Evolutionary conservation across 2,329 filamentous ascomycete genomes (phyloP), one percentile per base, ranked within the genome.

Genomic region (Colletotrichum kahawae): DNA sequence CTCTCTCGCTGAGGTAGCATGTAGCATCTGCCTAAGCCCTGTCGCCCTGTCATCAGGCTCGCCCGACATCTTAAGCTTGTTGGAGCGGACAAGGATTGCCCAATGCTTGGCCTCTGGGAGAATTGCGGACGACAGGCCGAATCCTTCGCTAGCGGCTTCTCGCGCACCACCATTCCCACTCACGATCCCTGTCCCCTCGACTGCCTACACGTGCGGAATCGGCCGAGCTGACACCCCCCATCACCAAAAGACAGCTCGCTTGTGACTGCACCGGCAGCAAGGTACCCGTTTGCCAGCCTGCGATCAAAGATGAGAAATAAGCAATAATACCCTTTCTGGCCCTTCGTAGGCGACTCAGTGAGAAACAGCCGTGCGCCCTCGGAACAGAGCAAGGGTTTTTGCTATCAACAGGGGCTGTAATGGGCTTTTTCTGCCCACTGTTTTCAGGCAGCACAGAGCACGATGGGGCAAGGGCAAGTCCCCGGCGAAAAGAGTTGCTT

Each of bases 151-250:
- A 54, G 71, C 54, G 56, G 69, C 34, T 38, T 43, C 18, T 33
- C 67, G 31, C 36, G 38, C 70, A 48, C 10, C 18, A 5, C 31
- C 43, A 21, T 27, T 24, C 36, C 29, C 34, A 69, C 34, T 24
- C 56, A 29, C 31, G 21, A 75, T 54, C 69, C 69, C 43, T 75
- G 69, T 31, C 34, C 6, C 0, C 54, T 36, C 24, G 27, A 29
- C 63, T 27, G 56, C 16, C 56, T 60, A 72, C 73, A 75, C 73
- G 73, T 73, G 73, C 73, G 63, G 73, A 64, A 59, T 63, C 29
- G 73, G 57, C 73, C 64, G 63, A 67, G 63, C 43, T 34, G 43
- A 27, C 24, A 33, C 16, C n/a, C 36, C 12, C 38, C 62, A 51
- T 60, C 68, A 63, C 57, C 13, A 59, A 29, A 13, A 9, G 31